Conservation (phyloP, 441 rosid species). For the Syzygium syzygioides region DNA sequence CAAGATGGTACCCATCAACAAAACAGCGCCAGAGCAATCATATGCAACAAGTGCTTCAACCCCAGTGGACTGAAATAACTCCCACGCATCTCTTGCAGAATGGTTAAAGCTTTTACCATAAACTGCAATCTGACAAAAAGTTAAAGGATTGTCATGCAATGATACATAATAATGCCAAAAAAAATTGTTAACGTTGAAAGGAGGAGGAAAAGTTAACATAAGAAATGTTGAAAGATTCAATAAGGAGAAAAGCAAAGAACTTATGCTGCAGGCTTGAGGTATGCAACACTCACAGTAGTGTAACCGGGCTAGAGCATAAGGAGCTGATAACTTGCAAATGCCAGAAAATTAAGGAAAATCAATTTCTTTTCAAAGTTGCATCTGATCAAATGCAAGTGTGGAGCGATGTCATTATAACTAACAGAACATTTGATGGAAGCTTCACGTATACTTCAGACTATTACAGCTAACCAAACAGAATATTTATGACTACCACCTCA, state of each 20-base stretch:
- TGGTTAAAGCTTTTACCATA: conserved; percentile 90
- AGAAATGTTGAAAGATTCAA: neutral
- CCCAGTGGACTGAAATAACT: conserved; percentile 91
- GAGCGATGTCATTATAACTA: neutral
- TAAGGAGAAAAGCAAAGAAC: neutral
- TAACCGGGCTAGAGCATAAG: neutral
- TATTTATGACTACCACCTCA: neutral
- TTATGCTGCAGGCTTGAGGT: neutral
- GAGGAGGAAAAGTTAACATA: neutral
- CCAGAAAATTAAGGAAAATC: neutral
- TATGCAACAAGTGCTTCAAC: conserved; percentile 96
- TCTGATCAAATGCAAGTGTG: neutral
- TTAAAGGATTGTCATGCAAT: neutral
- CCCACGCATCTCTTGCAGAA: conserved; percentile 99
- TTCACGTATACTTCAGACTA: neutral
- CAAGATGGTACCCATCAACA: conserved; percentile 79
- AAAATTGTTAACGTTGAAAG: neutral
- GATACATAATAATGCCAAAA: neutral
- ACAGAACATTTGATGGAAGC: neutral
- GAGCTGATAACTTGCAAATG: neutral
- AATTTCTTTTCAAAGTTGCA: neutral
- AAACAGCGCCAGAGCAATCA: conserved; percentile 93
- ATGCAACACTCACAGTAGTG: neutral
- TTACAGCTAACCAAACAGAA: neutral
- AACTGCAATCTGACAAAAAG: conserved; percentile 63